Percentiles rank a stretch among this genome's conserved stretches.
Evolutionary conservation across 1,139 yeast genomes (phyloP).

Genomic region (Yamadazyma diddensiae): DNA sequence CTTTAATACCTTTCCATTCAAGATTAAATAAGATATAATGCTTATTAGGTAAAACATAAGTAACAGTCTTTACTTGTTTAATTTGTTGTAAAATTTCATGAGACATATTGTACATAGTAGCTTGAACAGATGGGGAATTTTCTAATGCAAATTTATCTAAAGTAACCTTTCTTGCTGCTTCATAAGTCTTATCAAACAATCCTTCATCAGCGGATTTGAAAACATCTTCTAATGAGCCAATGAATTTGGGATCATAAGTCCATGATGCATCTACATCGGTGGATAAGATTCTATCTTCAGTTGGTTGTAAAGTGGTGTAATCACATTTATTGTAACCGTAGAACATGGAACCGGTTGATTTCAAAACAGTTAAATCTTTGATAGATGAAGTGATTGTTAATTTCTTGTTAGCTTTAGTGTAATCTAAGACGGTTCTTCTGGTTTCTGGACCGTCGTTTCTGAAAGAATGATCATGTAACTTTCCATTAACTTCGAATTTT

Average conservation of each 20-base stretch:
- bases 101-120: slow-evolving; percentile 93
- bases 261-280: slow-evolving; percentile 81
- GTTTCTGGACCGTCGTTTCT: slow-evolving; percentile 81
- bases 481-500: slow-evolving; percentile 70
- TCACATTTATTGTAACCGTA: slow-evolving; percentile 84
- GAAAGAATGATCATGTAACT: slow-evolving; percentile 79
- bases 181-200: slow-evolving; percentile 61
- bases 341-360: slow-evolving; percentile 93
- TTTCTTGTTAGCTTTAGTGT: slow-evolving; percentile 44
- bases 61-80: slow-evolving; percentile 57
- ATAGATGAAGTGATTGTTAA: slow-evolving; percentile 66
- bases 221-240: slow-evolving; percentile 52
- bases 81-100: slow-evolving; percentile 61
- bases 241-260: slow-evolving; percentile 54
- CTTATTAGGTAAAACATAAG: slow-evolving; percentile 82
- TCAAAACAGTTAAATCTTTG: slow-evolving; percentile 81
- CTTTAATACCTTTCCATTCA: slow-evolving; percentile 78
- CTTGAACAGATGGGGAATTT: slow-evolving; percentile 89
- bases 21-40: slow-evolving; percentile 81
- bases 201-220: slow-evolving; percentile 53
- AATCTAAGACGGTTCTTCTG: slow-evolving; percentile 57
- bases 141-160: slow-evolving; percentile 78
- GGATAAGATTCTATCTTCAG: slow-evolving; percentile 79
- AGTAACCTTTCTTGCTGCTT: slow-evolving; percentile 63
- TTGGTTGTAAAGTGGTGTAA: slow-evolving; percentile 81